Evolutionary conservation across 768 basidiomycete genomes (phyloP).

Genomic region (Kwoniella bestiolae): DNA sequence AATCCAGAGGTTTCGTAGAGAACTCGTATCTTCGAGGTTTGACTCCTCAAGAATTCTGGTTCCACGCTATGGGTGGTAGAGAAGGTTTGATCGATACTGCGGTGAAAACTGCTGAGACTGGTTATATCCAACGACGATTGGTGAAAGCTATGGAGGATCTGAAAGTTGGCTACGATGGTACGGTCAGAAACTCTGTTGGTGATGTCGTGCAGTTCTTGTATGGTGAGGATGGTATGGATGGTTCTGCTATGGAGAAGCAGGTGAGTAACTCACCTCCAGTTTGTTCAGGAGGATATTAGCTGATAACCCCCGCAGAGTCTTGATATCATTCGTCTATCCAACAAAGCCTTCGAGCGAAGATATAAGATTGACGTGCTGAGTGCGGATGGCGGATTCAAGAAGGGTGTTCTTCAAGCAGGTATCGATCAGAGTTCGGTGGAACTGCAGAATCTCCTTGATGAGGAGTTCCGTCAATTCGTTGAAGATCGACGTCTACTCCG

Average conservation of each 20-base stretch:
- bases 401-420: conserved; percentile 80
- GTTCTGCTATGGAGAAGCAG: conserved; percentile 95
- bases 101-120: conserved; percentile 99
- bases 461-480: conserved; percentile 68
- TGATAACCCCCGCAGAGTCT: conserved; percentile 61
- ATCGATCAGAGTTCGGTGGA: conserved; percentile 82
- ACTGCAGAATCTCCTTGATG: conserved; percentile 81
- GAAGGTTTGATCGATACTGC: conserved; percentile 99
- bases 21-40: conserved; percentile 96
- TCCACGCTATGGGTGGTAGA: conserved; percentile 99
- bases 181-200: conserved; percentile 94
- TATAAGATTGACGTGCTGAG: conserved; percentile 78
- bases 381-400: conserved; percentile 66
- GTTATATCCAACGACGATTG: conserved; percentile 96
- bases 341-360: conserved; percentile 83
- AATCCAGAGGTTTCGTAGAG: conserved; percentile 97
- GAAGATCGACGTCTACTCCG: conserved; percentile 80
- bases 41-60: conserved; percentile 98
- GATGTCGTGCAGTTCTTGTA: conserved; percentile 96
- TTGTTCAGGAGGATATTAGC: background rate
- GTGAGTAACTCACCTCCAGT: conserved; percentile 30
- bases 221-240: conserved; percentile 99
- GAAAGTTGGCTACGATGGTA: conserved; percentile 96
- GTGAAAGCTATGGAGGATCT: conserved; percentile 98
- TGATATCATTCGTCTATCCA: conserved; percentile 80